phyloP scores from a whole-genome alignment of 1,139 yeast genomes.

The Pichia sp. region DNA sequence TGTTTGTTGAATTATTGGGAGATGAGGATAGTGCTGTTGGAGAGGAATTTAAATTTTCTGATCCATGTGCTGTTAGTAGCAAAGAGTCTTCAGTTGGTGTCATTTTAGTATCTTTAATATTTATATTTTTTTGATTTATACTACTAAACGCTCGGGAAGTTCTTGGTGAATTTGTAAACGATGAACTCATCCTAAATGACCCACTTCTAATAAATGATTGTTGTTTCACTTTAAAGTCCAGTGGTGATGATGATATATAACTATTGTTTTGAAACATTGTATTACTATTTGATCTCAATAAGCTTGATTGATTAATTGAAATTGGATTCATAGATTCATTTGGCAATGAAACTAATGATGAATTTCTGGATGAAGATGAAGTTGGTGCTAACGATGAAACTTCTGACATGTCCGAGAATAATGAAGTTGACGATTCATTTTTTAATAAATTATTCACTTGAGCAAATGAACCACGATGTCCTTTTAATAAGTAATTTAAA shows the following conservation, averaged over 20 bases:
- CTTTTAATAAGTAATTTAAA: slow-evolving; percentile 25
- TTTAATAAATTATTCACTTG: slow-evolving; percentile 22
- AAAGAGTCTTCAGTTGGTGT: slow-evolving; percentile 6
- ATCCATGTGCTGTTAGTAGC: not conserved
- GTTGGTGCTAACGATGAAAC: slow-evolving; percentile 12
- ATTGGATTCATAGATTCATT: slow-evolving; percentile 10
- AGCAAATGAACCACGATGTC: slow-evolving; percentile 32
- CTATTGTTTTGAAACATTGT: not conserved
- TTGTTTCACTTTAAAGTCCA: slow-evolving; percentile 21
- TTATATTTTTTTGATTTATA: slow-evolving; percentile 11
- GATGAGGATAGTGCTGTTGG: slow-evolving; percentile 2
- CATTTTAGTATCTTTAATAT: not conserved
- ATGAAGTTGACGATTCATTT: slow-evolving; percentile 23
- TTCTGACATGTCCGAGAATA: slow-evolving; percentile 27
- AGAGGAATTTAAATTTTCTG: not conserved
- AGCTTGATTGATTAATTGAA: slow-evolving; percentile 3
- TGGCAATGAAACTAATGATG: slow-evolving; percentile 1
- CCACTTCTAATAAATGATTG: slow-evolving; percentile 18
- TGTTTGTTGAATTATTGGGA: not conserved
- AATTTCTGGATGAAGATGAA: slow-evolving; percentile 1
- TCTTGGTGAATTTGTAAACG: slow-evolving; percentile 24
- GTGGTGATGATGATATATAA: slow-evolving; percentile 21
- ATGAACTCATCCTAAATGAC: slow-evolving; percentile 20
- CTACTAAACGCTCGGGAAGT: slow-evolving; percentile 17
- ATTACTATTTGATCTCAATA: slow-evolving; percentile 6